A percentile compares a stretch with the other conserved stretches of the same genome.
Evolutionary conservation across 148 eudicot species (phyloP).

Genomic region (Rhododendron williamsianum): DNA sequence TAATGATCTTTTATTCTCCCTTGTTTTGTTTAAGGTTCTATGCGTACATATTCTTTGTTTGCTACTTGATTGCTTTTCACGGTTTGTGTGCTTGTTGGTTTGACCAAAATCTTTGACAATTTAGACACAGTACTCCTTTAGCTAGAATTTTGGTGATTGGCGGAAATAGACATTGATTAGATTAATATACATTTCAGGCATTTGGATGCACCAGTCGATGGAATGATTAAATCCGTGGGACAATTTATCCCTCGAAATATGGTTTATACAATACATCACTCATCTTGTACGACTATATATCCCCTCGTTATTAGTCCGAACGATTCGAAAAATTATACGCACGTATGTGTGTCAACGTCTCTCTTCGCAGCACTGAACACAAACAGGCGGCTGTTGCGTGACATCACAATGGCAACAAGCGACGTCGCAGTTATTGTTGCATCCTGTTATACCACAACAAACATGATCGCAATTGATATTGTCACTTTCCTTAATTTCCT

Average conservation of each 20-base stretch:
- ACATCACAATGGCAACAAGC: conserved; percentile 61
- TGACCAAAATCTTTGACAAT: too few species aligned
- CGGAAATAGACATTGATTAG: too few species aligned
- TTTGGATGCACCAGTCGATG: too few species aligned
- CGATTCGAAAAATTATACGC: neutral
- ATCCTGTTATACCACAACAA: conserved; percentile 32
- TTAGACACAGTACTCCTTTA: too few species aligned
- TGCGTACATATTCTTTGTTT: neutral
- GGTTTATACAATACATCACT: neutral
- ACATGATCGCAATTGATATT: neutral
- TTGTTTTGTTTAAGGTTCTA: neutral
- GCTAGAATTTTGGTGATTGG: too few species aligned
- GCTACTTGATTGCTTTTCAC: too few species aligned
- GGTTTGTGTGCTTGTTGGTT: too few species aligned
- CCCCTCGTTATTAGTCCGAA: neutral
- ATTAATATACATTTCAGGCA: too few species aligned
- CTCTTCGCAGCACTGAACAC: conserved; percentile 51
- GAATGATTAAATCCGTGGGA: neutral
- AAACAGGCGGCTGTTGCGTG: conserved; percentile 44
- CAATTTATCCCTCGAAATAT: neutral
- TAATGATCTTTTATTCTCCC: neutral
- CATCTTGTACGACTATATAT: neutral
- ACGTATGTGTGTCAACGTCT: conserved; percentile 19
- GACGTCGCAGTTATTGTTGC: conserved; percentile 53
- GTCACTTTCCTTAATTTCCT: neutral